Conservation (phyloP, 1,284 basidiomycete genomes). For the Ustilago curta region DNA sequence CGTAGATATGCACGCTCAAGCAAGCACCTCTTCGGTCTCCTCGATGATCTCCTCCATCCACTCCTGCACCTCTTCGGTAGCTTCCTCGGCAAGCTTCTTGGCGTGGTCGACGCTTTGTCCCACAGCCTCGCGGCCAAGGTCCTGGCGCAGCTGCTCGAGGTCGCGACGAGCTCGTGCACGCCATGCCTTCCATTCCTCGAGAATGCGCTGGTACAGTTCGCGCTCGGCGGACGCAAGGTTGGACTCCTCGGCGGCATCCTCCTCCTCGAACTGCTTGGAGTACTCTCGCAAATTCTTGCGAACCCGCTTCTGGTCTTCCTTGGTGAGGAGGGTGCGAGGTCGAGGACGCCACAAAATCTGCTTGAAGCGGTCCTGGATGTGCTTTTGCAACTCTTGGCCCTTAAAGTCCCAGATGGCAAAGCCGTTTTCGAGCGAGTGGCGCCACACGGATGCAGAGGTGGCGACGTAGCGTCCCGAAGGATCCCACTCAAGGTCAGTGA, state of each 20-base stretch:
- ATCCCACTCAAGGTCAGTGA: conserved; percentile 99
- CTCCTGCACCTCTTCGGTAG: conserved; percentile 68
- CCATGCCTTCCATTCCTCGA: conserved; percentile 99
- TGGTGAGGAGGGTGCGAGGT: conserved; percentile 85
- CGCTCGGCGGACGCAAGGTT: conserved; percentile 93
- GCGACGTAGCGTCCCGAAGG: conserved; percentile 93
- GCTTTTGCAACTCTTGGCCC: conserved; percentile 89
- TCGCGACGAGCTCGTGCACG: conserved; percentile 64
- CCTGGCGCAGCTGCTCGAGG: conserved; percentile 53
- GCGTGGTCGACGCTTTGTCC: conserved; percentile 52
- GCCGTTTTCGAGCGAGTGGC: conserved; percentile 94
- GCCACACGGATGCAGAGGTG: conserved; percentile 94
- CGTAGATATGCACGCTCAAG: conserved; percentile 8
- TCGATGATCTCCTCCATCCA: conserved; percentile 69
- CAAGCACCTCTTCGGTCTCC: conserved; percentile 67
- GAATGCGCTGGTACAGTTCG: conserved; percentile 87
- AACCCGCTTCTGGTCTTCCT: conserved; percentile 88
- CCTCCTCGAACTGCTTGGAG: conserved; percentile 92
- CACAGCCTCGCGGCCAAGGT: conserved; percentile 48
- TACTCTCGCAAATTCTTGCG: conserved; percentile 92
- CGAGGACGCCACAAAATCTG: conserved; percentile 98
- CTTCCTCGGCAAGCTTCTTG: conserved; percentile 62
- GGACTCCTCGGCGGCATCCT: conserved; percentile 94
- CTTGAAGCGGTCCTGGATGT: conserved; percentile 94
- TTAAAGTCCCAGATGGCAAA: conserved; percentile 98